These are phyloP conservation scores for Pichia eremophila DNA, from an alignment of 805 yeast species.

Conservation along the genomic window DNA sequence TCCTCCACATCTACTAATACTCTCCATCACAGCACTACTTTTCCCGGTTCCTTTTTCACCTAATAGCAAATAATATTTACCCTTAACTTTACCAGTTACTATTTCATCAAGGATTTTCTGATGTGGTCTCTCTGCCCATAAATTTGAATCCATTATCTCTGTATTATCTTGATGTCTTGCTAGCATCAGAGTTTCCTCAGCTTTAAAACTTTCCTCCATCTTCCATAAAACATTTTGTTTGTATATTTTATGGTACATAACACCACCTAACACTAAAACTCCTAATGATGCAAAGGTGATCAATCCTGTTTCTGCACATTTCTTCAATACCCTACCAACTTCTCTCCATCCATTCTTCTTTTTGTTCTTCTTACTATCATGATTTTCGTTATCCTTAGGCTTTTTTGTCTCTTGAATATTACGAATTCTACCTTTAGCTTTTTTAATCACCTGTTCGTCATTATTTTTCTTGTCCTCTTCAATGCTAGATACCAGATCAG, in stretches of 20 bases:
- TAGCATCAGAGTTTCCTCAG: slow-evolving; percentile 50
- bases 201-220: slow-evolving; percentile 57
- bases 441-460: slow-evolving; percentile 10
- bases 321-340: slow-evolving; percentile 21
- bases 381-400: background rate
- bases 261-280: slow-evolving; percentile 63
- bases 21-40: slow-evolving; percentile 63
- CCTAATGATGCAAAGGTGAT: slow-evolving; percentile 62
- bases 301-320: slow-evolving; percentile 58
- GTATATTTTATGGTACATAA: slow-evolving; percentile 58
- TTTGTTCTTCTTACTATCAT: background rate
- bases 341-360: background rate
- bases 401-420: background rate
- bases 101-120: slow-evolving; percentile 57
- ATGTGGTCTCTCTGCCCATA: slow-evolving; percentile 67
- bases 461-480: slow-evolving; percentile 12
- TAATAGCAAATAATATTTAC: slow-evolving; percentile 61
- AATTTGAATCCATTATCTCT: slow-evolving; percentile 27
- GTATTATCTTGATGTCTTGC: slow-evolving; percentile 47
- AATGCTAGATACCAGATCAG: slow-evolving; percentile 23
- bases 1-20: slow-evolving; percentile 56
- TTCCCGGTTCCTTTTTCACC: slow-evolving; percentile 89
- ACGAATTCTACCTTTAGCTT: slow-evolving; percentile 2
- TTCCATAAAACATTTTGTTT: slow-evolving; percentile 49
- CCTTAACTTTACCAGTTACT: slow-evolving; percentile 51